These are phyloP conservation scores for Alternaria alternata DNA, from an alignment of 2,329 filamentous ascomycete species.

Conservation along the genomic window DNA sequence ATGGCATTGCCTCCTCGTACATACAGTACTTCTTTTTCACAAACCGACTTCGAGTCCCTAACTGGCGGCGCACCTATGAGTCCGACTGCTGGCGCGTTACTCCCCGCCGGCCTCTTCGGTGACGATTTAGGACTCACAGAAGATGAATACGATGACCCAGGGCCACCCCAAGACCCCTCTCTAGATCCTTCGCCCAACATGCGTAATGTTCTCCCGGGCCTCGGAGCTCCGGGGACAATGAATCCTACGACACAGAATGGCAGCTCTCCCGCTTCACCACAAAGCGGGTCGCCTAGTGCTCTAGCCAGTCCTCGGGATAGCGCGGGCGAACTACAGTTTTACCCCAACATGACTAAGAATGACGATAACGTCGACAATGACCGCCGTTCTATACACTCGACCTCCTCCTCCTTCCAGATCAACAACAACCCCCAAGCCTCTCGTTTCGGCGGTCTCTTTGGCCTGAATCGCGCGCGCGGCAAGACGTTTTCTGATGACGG, in stretches of 20 bases:
- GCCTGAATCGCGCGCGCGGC: slow-evolving; percentile 66
- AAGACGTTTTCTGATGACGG: slow-evolving; percentile 70
- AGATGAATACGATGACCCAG: slow-evolving; percentile 43
- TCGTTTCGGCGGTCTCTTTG: slow-evolving; percentile 67
- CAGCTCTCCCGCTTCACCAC: slow-evolving; percentile 53
- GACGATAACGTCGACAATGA: slow-evolving; percentile 56
- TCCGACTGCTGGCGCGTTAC: slow-evolving; percentile 75
- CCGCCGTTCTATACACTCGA: slow-evolving; percentile 56
- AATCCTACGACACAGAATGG: slow-evolving; percentile 46
- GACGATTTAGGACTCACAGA: slow-evolving; percentile 66
- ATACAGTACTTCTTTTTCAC: slow-evolving; percentile 56
- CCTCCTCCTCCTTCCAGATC: slow-evolving; percentile 59
- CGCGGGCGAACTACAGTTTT: slow-evolving; percentile 53
- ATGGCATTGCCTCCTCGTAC: slow-evolving; percentile 60
- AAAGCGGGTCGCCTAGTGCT: slow-evolving; percentile 55
- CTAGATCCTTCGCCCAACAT: slow-evolving; percentile 43
- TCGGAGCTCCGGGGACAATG: slow-evolving; percentile 52
- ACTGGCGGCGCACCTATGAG: slow-evolving; percentile 75
- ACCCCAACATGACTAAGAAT: slow-evolving; percentile 39
- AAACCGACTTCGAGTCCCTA: slow-evolving; percentile 68
- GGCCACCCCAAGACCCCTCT: slow-evolving; percentile 32
- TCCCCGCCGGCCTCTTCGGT: slow-evolving; percentile 73
- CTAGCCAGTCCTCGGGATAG: slow-evolving; percentile 60
- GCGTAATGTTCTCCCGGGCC: slow-evolving; percentile 49
- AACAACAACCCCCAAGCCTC: slow-evolving; percentile 53